Percentiles rank a stretch among this genome's conserved stretches.
phyloP scores from a whole-genome alignment of 2,329 filamentous ascomycete genomes.

The Truncatella angustata region DNA sequence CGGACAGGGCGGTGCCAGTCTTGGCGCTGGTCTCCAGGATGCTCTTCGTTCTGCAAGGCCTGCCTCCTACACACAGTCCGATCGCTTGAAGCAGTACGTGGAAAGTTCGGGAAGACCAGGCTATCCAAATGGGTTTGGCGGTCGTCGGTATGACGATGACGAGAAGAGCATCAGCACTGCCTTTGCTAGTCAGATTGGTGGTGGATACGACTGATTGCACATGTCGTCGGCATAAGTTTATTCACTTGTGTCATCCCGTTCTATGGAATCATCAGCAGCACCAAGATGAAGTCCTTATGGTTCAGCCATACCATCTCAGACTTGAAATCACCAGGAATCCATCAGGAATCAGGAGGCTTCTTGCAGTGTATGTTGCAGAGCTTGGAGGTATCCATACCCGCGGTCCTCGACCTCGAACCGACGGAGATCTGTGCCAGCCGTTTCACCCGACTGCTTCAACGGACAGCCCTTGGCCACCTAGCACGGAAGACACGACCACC shows the following conservation, averaged over 20 bases:
- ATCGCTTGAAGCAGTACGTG: conserved; percentile 91
- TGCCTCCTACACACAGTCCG: conserved; percentile 71
- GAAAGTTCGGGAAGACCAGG: conserved; percentile 76
- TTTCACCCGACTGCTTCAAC: no score
- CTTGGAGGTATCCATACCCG: background rate
- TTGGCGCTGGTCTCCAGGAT: conserved; percentile 76
- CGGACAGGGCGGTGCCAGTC: conserved; percentile 82
- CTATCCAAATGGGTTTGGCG: conserved; percentile 63
- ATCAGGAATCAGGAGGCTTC: conserved; percentile 1
- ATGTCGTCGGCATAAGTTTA: background rate
- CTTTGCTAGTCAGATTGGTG: conserved; percentile 90
- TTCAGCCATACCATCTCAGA: background rate
- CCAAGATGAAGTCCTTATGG: background rate
- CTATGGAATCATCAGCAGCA: background rate
- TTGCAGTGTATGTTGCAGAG: background rate
- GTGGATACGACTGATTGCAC: conserved; percentile 34
- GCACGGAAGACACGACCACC: no score
- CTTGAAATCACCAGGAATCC: background rate
- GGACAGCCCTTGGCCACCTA: no score
- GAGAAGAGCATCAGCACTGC: conserved; percentile 94
- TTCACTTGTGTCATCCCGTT: background rate
- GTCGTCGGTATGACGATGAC: conserved; percentile 78
- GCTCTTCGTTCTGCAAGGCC: conserved; percentile 62
- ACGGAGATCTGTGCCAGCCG: background rate
- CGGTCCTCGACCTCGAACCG: background rate